Conservation (phyloP, 1,284 basidiomycete genomes). For the Tremellales sp. region DNA sequence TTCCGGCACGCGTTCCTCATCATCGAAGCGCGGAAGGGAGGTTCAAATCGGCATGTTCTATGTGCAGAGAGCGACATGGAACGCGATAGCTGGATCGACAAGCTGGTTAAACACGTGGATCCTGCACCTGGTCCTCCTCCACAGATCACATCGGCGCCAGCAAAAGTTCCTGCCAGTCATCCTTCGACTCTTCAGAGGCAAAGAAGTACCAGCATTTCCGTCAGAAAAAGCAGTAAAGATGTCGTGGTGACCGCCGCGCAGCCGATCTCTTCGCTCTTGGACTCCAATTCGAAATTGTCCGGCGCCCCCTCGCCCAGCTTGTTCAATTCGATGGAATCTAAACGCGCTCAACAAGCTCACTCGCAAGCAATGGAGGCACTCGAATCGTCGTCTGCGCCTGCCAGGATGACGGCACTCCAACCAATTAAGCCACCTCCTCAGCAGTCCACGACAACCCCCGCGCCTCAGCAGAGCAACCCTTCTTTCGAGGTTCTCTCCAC, state of each 20-base stretch:
- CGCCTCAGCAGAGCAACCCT: no score
- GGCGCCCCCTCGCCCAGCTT: slow-evolving; percentile 49
- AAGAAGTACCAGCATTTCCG: slow-evolving; percentile 29
- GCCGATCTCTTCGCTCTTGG: slow-evolving; percentile 60
- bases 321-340: slow-evolving; percentile 43
- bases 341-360: slow-evolving; percentile 18
- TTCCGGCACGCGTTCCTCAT: slow-evolving; percentile 96
- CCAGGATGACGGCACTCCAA: neutral
- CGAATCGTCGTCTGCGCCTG: no score
- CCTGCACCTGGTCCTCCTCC: slow-evolving; percentile 35
- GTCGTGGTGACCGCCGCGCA: slow-evolving; percentile 57
- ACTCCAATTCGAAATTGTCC: slow-evolving; percentile 62
- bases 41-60: slow-evolving; percentile 79
- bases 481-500: slow-evolving; percentile 9
- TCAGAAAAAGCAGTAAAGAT: slow-evolving; percentile 58
- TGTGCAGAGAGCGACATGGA: slow-evolving; percentile 94
- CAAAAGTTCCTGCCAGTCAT: slow-evolving; percentile 9
- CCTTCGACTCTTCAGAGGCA: slow-evolving; percentile 11
- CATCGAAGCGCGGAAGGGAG: slow-evolving; percentile 72
- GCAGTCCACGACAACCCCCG: no score
- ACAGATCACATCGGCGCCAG: slow-evolving; percentile 34
- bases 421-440: slow-evolving; percentile 7
- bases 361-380: slow-evolving; percentile 15
- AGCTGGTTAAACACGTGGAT: slow-evolving; percentile 70
- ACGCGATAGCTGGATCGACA: slow-evolving; percentile 90